A percentile compares a stretch with the other conserved stretches of the same genome.
phyloP scores from a whole-genome alignment of 306 rosid species.

The Leucaena leucocephala region DNA sequence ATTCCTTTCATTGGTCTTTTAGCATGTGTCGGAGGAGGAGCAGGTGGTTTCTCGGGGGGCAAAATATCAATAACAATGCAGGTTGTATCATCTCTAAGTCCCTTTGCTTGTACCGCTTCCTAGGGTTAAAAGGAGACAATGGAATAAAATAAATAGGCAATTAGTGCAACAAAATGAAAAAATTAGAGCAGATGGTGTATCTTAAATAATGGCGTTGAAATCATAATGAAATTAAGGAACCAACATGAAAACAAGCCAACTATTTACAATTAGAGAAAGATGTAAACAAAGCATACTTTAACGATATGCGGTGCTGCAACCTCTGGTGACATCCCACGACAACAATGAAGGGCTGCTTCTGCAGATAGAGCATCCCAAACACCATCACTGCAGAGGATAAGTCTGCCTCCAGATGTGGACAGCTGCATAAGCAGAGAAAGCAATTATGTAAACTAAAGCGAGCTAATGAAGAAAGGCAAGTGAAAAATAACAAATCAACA shows the following conservation, averaged over 20 bases:
- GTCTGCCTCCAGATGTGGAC: slow-evolving; percentile 91
- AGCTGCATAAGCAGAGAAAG: slow-evolving; percentile 54
- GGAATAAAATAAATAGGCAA: neutral
- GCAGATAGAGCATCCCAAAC: slow-evolving; percentile 95
- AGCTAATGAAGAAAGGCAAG: slow-evolving; percentile 23
- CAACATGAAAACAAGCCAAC: slow-evolving; percentile 11
- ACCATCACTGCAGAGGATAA: slow-evolving; percentile 92
- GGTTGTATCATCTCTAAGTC: slow-evolving; percentile 98
- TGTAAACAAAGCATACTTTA: slow-evolving; percentile 55
- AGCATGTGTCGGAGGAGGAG: slow-evolving; percentile 49
- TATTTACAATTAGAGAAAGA: slow-evolving; percentile 18
- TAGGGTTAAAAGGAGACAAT: slow-evolving; percentile 42
- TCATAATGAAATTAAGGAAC: slow-evolving; percentile 27
- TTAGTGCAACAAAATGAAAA: neutral
- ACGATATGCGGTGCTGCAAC: slow-evolving; percentile 89
- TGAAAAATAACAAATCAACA: slow-evolving; percentile 31
- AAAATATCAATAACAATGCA: slow-evolving; percentile 87
- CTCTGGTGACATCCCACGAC: slow-evolving; percentile 85
- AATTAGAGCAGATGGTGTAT: neutral
- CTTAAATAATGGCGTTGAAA: slow-evolving; percentile 4
- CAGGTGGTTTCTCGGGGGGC: slow-evolving; percentile 75
- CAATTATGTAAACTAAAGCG: slow-evolving; percentile 28
- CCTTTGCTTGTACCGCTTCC: slow-evolving; percentile 91
- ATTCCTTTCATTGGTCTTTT: slow-evolving; percentile 81
- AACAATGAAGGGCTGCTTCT: slow-evolving; percentile 76